phyloP scores from a whole-genome alignment of 805 yeast genomes.

The Wickerhamiella parazyma region DNA sequence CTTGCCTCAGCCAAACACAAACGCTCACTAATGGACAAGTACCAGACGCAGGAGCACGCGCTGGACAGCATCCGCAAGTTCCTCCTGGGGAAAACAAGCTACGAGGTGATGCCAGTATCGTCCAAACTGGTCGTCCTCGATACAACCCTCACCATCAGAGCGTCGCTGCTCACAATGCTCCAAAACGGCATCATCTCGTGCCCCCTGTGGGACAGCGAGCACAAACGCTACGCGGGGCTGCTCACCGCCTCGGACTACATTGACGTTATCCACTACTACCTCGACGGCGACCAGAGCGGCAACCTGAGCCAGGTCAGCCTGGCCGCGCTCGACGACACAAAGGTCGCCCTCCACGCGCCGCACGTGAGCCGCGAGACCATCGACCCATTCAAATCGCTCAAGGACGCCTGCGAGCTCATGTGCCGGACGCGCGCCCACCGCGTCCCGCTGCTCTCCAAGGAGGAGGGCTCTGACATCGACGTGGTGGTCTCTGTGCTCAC shows the following conservation, averaged over 20 bases:
- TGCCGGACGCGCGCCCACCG: slow-evolving; percentile 77
- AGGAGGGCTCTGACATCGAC: slow-evolving; percentile 82
- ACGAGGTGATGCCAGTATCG: slow-evolving; percentile 92
- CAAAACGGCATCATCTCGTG: slow-evolving; percentile 94
- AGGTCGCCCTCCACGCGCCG: slow-evolving; percentile 71
- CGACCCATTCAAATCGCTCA: slow-evolving; percentile 79
- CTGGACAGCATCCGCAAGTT: slow-evolving; percentile 72
- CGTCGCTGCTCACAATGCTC: slow-evolving; percentile 73
- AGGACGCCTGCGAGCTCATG: slow-evolving; percentile 90
- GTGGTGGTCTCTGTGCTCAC: slow-evolving; percentile 91
- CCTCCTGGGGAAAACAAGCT: slow-evolving; percentile 79
- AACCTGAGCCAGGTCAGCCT: slow-evolving; percentile 73
- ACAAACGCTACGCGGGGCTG: slow-evolving; percentile 85
- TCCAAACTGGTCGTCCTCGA: slow-evolving; percentile 87
- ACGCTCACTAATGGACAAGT: slow-evolving; percentile 7
- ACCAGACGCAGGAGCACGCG: slow-evolving; percentile 47
- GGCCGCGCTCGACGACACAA: slow-evolving; percentile 76
- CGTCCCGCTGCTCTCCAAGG: slow-evolving; percentile 87
- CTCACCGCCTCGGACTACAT: slow-evolving; percentile 86
- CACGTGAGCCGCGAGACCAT: slow-evolving; percentile 77
- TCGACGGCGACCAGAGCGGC: slow-evolving; percentile 58
- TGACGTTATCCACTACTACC: slow-evolving; percentile 88
- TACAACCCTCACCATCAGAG: slow-evolving; percentile 77
- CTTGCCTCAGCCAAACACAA: too few species aligned
- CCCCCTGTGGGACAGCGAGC: slow-evolving; percentile 87